Conservation (phyloP, 305 asterid genomes). For the Fraxinus velutina region DNA sequence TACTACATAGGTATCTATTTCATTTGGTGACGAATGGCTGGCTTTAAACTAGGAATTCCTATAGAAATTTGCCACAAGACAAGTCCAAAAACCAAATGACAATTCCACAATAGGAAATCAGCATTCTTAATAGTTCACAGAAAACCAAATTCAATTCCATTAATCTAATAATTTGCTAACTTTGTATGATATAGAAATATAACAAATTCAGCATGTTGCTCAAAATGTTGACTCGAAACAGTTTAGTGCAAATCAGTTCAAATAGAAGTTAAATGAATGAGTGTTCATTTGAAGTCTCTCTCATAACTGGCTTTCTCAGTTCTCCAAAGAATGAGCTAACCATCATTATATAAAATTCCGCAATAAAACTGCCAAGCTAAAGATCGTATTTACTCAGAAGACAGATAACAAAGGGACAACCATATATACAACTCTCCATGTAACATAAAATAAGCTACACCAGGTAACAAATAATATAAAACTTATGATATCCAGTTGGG, state of each 20-base stretch:
- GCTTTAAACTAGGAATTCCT: not conserved
- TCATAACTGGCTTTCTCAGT: not conserved
- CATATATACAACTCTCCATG: not conserved
- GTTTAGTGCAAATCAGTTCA: not conserved
- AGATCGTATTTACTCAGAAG: not conserved
- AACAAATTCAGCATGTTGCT: not conserved
- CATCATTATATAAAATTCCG: not conserved
- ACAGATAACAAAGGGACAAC: not conserved
- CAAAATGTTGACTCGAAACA: not conserved
- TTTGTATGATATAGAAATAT: not conserved
- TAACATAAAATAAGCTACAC: not conserved
- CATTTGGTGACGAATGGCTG: constrained; percentile 10
- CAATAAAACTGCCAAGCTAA: not conserved
- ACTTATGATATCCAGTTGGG: not conserved
- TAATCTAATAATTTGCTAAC: not conserved
- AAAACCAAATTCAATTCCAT: not conserved
- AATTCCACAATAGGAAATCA: not conserved
- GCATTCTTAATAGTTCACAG: not conserved
- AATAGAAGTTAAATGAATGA: not conserved
- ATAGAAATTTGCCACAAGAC: not conserved
- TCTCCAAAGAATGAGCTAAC: not conserved
- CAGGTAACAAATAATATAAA: not conserved
- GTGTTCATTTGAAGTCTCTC: not conserved
- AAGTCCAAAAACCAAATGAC: not conserved
- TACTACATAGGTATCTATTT: constrained; percentile 39